Evolutionary conservation across 495 filamentous ascomycete species (phyloP).

Genomic region (Aspergillus olivimuriae): DNA sequence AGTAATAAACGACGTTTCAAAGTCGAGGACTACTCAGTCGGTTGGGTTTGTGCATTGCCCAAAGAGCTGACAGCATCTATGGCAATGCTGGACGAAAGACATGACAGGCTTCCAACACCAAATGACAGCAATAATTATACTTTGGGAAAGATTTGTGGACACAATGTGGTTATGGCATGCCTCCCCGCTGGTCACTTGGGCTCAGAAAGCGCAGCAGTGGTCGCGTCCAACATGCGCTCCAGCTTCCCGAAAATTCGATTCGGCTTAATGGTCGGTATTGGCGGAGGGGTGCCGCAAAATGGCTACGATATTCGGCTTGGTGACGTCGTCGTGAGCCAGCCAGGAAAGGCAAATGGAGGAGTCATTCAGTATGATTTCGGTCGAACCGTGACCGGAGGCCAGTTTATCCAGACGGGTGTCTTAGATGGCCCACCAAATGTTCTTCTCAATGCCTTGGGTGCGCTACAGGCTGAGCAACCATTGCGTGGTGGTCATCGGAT

Average conservation of each 20-base stretch:
- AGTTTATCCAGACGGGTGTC: conserved; percentile 7
- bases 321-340: conserved; percentile 32
- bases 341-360: conserved; percentile 6
- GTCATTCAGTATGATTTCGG: conserved; percentile 19
- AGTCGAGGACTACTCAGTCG: conserved; percentile 35
- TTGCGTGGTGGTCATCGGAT: too few species aligned
- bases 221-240: conserved; percentile 23
- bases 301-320: conserved; percentile 31
- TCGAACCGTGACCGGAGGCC: conserved; percentile 4
- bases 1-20: too few species aligned
- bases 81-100: conserved; percentile 29
- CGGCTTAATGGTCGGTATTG: conserved; percentile 44
- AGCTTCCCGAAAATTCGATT: conserved; percentile 34
- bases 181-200: conserved; percentile 30
- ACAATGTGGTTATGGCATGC: conserved; percentile 31
- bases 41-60: conserved; percentile 37
- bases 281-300: conserved; percentile 30
- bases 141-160: conserved; percentile 25
- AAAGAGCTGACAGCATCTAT: conserved; percentile 28
- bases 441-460: conserved; percentile 6
- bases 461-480: conserved; percentile 2
- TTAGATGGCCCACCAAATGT: conserved; percentile 9
- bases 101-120: conserved; percentile 1
- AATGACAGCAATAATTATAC: conserved; percentile 19
- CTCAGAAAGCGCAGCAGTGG: conserved; percentile 19